A percentile compares a stretch with the other conserved stretches of the same genome.
These are phyloP conservation scores for Dysphania ambrosioides DNA, from an alignment of 148 eudicot genomes.

Conservation along the genomic window DNA sequence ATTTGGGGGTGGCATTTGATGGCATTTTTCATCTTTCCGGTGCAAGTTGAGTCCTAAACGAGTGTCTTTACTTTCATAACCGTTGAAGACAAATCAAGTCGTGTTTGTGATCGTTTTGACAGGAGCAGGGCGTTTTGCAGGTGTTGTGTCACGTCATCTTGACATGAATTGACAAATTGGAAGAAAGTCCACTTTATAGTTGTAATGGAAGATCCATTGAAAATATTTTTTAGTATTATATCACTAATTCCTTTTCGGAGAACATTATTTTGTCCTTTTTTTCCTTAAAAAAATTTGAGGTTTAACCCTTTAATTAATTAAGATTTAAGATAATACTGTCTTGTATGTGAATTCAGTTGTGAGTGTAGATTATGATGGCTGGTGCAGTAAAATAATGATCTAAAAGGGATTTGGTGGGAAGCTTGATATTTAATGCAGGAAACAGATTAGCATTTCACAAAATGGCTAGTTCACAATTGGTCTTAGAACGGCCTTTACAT, in stretches of 20 bases:
- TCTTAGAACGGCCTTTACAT: background rate
- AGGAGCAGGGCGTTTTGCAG: background rate
- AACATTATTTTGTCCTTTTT: background rate
- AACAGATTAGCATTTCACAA: too few relatives aligned
- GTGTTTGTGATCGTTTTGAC: too few relatives aligned
- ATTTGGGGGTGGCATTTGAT: background rate
- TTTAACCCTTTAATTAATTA: too few relatives aligned
- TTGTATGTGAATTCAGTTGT: too few relatives aligned
- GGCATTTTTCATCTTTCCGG: too few relatives aligned
- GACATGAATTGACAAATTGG: background rate
- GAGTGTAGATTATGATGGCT: background rate
- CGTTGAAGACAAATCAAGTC: too few relatives aligned
- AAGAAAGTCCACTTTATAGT: background rate
- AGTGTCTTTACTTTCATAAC: too few relatives aligned
- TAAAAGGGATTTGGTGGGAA: background rate
- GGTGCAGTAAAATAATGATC: background rate
- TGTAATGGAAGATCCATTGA: background rate
- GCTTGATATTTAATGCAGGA: background rate
- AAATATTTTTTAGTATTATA: too few relatives aligned
- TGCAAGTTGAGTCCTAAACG: too few relatives aligned
- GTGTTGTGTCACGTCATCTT: background rate
- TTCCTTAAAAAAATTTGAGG: background rate
- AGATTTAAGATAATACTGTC: too few relatives aligned
- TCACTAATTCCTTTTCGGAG: background rate
- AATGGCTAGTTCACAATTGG: background rate